These are phyloP conservation scores for Phialemoniopsis sp. DNA, from an alignment of 2,329 filamentous ascomycete species.

Conservation along the genomic window DNA sequence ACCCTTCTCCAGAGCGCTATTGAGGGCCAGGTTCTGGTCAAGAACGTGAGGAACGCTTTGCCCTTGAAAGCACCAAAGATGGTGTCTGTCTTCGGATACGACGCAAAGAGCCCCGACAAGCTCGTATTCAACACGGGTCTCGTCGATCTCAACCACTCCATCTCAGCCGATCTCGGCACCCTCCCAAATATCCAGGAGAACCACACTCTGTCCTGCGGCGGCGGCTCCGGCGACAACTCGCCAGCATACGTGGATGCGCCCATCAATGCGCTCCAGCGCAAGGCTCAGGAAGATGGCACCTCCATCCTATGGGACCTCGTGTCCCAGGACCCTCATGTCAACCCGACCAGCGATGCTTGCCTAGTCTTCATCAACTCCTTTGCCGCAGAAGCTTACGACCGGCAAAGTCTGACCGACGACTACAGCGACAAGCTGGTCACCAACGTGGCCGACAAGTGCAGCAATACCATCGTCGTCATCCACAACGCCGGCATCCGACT, in stretches of 20 bases:
- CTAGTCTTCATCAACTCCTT: constrained; percentile 64
- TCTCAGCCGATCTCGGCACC: too few relatives aligned
- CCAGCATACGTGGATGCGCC: constrained; percentile 35
- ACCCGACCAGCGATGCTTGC: constrained; percentile 56
- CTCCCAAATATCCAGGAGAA: too few relatives aligned
- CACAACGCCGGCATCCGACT: constrained; percentile 60
- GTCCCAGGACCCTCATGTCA: constrained; percentile 41
- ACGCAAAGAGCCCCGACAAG: constrained; percentile 54
- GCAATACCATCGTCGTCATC: constrained; percentile 60
- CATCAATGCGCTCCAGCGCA: constrained; percentile 27
- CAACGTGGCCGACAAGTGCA: constrained; percentile 54
- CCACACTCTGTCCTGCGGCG: constrained; percentile 46
- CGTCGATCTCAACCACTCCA: neutral
- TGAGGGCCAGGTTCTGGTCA: constrained; percentile 70
- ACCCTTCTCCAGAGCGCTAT: constrained; percentile 48
- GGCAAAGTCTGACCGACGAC: constrained; percentile 60
- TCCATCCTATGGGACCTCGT: constrained; percentile 57
- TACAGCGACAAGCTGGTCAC: constrained; percentile 55
- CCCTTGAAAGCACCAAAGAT: constrained; percentile 57
- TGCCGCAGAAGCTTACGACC: constrained; percentile 68
- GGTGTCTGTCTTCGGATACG: constrained; percentile 56
- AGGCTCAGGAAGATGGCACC: constrained; percentile 49
- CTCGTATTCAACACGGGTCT: constrained; percentile 10
- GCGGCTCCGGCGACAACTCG: constrained; percentile 43
- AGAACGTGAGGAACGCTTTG: constrained; percentile 61